Evolutionary conservation across 2,329 filamentous ascomycete species (phyloP).

Genomic region (Lachnellula hyalina): DNA sequence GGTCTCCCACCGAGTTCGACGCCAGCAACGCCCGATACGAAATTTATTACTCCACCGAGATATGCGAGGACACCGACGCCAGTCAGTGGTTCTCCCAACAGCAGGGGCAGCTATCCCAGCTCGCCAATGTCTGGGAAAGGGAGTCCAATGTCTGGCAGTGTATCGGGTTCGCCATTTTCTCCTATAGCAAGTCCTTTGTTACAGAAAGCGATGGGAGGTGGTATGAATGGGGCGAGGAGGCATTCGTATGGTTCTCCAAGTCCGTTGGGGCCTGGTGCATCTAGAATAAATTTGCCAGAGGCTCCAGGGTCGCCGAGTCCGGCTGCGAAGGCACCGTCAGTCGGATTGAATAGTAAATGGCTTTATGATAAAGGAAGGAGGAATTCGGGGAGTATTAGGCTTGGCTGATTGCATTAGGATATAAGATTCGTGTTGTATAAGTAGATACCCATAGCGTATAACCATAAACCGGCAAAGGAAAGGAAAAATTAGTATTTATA

Average conservation of each 20-base stretch:
- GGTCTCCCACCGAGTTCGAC: constrained; percentile 66
- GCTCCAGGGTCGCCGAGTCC: constrained; percentile 65
- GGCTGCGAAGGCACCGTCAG: constrained; percentile 61
- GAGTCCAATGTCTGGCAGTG: constrained; percentile 40
- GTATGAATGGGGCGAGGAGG: constrained; percentile 44
- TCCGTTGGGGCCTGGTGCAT: constrained; percentile 45
- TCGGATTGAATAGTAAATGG: constrained; percentile 89
- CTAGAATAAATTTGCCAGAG: constrained; percentile 38
- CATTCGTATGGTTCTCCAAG: constrained; percentile 58
- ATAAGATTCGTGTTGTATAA: constrained; percentile 9
- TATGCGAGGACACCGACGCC: constrained; percentile 71
- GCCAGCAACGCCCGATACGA: constrained; percentile 61
- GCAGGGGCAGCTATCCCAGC: constrained; percentile 41
- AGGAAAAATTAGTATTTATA: neutral
- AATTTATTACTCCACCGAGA: constrained; percentile 79
- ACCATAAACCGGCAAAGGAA: neutral
- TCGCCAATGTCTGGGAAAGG: constrained; percentile 55
- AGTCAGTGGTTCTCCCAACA: constrained; percentile 53
- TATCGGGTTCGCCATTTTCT: constrained; percentile 45
- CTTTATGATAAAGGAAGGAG: constrained; percentile 74
- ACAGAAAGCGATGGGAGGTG: constrained; percentile 57
- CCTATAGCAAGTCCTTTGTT: constrained; percentile 53
- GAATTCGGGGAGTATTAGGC: constrained; percentile 26
- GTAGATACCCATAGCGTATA: constrained; percentile 23
- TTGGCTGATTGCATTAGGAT: constrained; percentile 15